phyloP scores from a whole-genome alignment of 768 basidiomycete genomes.

The Panaeolus papilionaceus region DNA sequence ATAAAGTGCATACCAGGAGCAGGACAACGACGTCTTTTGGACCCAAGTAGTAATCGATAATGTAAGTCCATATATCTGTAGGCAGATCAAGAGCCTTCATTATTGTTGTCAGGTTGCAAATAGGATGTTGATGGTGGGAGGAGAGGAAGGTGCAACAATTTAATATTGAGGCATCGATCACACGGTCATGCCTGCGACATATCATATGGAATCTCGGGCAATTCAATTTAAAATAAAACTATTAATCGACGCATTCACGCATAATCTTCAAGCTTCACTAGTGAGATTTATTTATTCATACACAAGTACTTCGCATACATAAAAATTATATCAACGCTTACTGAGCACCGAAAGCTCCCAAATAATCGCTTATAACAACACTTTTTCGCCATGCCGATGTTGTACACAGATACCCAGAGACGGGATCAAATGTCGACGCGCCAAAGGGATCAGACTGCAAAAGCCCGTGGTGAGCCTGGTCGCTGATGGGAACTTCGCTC shows the following conservation, averaged over 20 bases:
- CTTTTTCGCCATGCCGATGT: neutral
- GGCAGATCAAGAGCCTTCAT: slow-evolving; percentile 1
- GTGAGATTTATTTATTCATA: too few relatives aligned
- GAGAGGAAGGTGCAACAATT: neutral
- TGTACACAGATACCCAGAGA: neutral
- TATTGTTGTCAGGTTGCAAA: neutral
- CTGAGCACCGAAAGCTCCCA: too few relatives aligned
- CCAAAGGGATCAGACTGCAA: neutral
- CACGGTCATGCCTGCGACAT: too few relatives aligned
- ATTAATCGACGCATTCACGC: too few relatives aligned
- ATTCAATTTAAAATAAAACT: too few relatives aligned
- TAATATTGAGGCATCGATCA: neutral
- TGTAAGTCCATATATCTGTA: neutral
- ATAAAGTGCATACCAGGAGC: neutral
- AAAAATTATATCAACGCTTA: too few relatives aligned
- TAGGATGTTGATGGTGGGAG: neutral
- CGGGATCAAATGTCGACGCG: neutral
- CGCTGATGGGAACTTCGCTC: neutral
- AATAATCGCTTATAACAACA: neutral
- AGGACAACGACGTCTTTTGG: neutral
- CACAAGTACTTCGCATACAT: too few relatives aligned
- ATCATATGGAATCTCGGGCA: too few relatives aligned
- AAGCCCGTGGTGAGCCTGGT: neutral
- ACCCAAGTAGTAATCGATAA: neutral
- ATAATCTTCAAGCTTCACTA: too few relatives aligned